Evolutionary conservation across 441 rosid species (phyloP).

Genomic region (Eutrema salsugineum): DNA sequence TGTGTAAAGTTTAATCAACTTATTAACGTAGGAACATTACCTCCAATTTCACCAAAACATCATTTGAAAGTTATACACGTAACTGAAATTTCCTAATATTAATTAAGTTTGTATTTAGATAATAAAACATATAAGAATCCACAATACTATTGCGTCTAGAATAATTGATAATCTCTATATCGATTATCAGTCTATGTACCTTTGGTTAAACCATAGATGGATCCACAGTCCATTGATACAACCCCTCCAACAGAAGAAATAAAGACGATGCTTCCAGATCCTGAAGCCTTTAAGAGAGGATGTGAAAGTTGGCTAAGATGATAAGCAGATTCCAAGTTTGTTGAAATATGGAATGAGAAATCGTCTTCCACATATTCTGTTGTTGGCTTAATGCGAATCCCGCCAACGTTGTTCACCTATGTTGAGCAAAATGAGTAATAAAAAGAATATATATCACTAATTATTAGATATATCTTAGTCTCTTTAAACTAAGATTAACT

Average conservation of each 20-base stretch:
- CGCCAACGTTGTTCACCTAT: conserved; percentile 46
- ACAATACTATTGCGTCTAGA: too few relatives aligned
- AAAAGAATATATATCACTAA: not conserved
- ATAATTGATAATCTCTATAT: too few relatives aligned
- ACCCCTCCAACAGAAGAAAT: conserved; percentile 35
- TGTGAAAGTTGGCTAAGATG: conserved; percentile 40
- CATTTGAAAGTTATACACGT: too few relatives aligned
- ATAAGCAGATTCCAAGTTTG: too few relatives aligned
- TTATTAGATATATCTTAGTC: not conserved
- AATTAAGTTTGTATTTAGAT: too few relatives aligned
- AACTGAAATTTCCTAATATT: too few relatives aligned
- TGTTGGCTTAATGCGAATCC: conserved; percentile 9
- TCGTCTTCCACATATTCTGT: conserved; percentile 25
- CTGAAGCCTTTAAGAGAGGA: conserved; percentile 41
- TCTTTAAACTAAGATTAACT: not conserved
- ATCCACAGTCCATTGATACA: conserved; percentile 18
- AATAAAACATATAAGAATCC: too few relatives aligned
- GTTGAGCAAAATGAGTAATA: not conserved
- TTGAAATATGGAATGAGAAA: conserved; percentile 21
- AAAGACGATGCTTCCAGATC: conserved; percentile 36
- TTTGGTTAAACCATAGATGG: conserved; percentile 34
- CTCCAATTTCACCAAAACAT: too few relatives aligned
- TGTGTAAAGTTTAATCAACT: too few relatives aligned
- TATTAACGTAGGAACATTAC: too few relatives aligned
- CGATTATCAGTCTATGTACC: conserved; percentile 12